Evolutionary conservation across 805 yeast species (phyloP).

Genomic region (Citeromyces matritensis): DNA sequence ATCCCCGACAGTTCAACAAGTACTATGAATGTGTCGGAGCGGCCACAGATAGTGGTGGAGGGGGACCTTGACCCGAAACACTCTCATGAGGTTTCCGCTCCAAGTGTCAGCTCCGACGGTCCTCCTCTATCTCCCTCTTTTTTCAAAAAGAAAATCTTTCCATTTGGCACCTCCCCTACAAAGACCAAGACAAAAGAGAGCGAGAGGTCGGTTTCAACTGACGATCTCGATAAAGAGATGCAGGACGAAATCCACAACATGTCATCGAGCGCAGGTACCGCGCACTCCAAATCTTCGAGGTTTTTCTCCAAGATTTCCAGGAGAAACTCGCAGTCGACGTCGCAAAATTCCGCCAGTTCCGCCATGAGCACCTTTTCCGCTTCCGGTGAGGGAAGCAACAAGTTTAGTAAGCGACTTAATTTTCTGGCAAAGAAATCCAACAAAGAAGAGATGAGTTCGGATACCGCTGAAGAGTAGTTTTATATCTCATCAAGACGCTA

Average conservation of each 20-base stretch:
- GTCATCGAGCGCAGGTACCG: no score
- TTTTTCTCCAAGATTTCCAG: conserved; percentile 14
- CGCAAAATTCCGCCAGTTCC: conserved; percentile 2
- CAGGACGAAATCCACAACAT: not conserved
- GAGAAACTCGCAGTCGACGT: conserved; percentile 8
- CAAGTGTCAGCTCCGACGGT: conserved; percentile 1
- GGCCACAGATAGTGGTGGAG: not conserved
- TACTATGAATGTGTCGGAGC: not conserved
- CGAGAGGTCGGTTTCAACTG: conserved; percentile 9
- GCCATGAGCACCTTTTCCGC: conserved; percentile 1
- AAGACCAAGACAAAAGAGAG: conserved; percentile 10
- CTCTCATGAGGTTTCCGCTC: not conserved
- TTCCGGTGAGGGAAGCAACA: conserved; percentile 2
- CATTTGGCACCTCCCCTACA: conserved; percentile 19
- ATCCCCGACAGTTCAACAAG: not conserved
- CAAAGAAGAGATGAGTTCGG: no score
- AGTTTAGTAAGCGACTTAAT: conserved; percentile 12
- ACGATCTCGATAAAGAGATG: conserved; percentile 3
- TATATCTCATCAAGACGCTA: no score
- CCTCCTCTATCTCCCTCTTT: conserved; percentile 19
- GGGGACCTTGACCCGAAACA: not conserved
- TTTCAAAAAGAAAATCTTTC: conserved; percentile 17
- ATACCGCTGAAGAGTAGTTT: no score
- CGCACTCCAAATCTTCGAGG: conserved; percentile 12
- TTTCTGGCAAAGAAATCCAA: conserved; percentile 14